Conservation (phyloP, 768 basidiomycete species). For the Leccinellum albellum region DNA sequence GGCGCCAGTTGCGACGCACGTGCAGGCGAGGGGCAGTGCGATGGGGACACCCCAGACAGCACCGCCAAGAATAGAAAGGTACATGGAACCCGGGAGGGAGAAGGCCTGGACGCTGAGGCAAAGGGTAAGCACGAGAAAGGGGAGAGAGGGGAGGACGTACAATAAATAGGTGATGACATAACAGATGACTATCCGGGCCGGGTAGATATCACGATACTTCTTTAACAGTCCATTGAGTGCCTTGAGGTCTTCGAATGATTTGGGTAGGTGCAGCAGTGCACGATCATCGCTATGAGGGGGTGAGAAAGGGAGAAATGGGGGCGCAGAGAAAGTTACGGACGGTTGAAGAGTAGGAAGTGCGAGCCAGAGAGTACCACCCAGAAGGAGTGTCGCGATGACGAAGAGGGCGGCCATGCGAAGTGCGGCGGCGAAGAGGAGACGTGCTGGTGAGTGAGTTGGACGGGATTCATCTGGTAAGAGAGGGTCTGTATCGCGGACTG, state of each 20-base stretch:
- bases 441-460: slow-evolving; percentile 40
- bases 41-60: slow-evolving; percentile 90
- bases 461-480: slow-evolving; percentile 30
- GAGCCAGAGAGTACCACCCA: slow-evolving; percentile 77
- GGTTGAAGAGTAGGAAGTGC: slow-evolving; percentile 76
- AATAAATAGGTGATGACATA: slow-evolving; percentile 90
- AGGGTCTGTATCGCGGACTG: slow-evolving; percentile 40
- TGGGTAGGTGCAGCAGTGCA: slow-evolving; percentile 74
- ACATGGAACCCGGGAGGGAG: slow-evolving; percentile 96
- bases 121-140: slow-evolving; percentile 7
- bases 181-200: slow-evolving; percentile 78
- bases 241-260: slow-evolving; percentile 83
- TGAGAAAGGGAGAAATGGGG: slow-evolving; percentile 6
- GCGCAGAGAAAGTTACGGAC: slow-evolving; percentile 41
- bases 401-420: slow-evolving; percentile 84
- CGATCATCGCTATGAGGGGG: slow-evolving; percentile 61
- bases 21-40: slow-evolving; percentile 86
- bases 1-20: slow-evolving; percentile 88
- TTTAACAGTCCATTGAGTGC: slow-evolving; percentile 80
- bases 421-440: slow-evolving; percentile 73
- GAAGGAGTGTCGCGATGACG: slow-evolving; percentile 57
- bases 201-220: slow-evolving; percentile 90
- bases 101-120: slow-evolving; percentile 83
- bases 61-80: slow-evolving; percentile 92
- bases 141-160: slow-evolving; percentile 47